These are phyloP conservation scores for Cystoderma amianthinum DNA, from an alignment of 768 basidiomycete species.

Conservation along the genomic window DNA sequence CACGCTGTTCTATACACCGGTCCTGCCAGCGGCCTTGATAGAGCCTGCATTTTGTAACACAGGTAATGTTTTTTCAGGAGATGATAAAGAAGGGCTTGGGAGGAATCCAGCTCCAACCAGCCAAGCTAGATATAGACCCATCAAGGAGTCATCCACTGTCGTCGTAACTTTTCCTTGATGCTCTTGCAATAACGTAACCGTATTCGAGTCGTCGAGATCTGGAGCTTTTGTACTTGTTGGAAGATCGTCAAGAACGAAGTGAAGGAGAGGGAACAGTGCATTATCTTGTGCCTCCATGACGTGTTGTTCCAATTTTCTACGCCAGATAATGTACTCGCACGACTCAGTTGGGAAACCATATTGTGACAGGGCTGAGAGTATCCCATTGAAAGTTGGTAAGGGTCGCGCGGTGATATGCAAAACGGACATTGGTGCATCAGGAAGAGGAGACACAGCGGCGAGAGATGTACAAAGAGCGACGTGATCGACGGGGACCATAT, in stretches of 20 bases:
- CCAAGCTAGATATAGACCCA: conserved; percentile 93
- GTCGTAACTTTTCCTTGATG: conserved; percentile 27
- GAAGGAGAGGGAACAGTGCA: conserved; percentile 92
- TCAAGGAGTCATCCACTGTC: conserved; percentile 69
- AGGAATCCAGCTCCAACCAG: conserved; percentile 82
- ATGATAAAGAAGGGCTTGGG: conserved; percentile 35
- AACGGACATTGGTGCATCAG: conserved; percentile 43
- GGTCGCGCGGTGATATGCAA: conserved; percentile 85
- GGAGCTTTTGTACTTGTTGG: conserved; percentile 96
- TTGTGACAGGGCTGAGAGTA: conserved; percentile 62
- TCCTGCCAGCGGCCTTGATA: conserved; percentile 65
- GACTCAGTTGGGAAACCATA: conserved; percentile 78
- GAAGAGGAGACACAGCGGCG: conserved; percentile 59
- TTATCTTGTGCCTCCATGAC: conserved; percentile 94
- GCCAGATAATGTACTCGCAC: conserved; percentile 90
- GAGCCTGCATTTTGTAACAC: conserved; percentile 26
- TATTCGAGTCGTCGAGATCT: conserved; percentile 83
- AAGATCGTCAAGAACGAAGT: conserved; percentile 95
- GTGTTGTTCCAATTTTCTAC: conserved; percentile 88
- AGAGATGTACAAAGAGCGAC: conserved; percentile 80
- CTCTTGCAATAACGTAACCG: conserved; percentile 49
- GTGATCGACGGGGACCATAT: conserved; percentile 97
- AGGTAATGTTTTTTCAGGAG: conserved; percentile 42
- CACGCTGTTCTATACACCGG: conserved; percentile 27
- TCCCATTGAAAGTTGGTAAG: conserved; percentile 81